Evolutionary conservation across 495 filamentous ascomycete species (phyloP), one percentile per base, ranked within the genome.

Genomic region (Penicillium subrubescens): DNA sequence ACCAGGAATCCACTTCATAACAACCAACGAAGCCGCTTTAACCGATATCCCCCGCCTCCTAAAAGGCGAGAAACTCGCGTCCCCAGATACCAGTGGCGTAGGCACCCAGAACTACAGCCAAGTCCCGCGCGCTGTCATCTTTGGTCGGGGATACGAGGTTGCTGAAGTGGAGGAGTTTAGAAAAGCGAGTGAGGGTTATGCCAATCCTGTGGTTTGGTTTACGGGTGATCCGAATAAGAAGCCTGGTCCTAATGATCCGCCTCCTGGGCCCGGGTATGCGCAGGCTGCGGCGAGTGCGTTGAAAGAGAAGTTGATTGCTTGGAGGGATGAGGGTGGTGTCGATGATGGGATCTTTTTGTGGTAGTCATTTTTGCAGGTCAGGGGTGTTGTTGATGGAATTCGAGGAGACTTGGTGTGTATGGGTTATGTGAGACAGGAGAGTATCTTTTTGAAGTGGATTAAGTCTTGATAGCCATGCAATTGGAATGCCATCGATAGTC

Each of bases 1-100:
- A 55, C 33, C 54, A 77, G 75, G 71, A 1, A 70, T 74, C 53
- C 71, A 74, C 43, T 77, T 77, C 55, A 69, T 73, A 23, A 61
- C 61, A 43, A 61, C 62, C 41, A 52, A 60, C 43, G 63, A 71
- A 29, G 66, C 63, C 3, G 71, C 67, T 8, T 34, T 67, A 27
- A 33, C 62, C 6, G 72, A 77, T 35, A 65, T 75, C 17, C 74
- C 74, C 6, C 61, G 61, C 31, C 67, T 77, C 14, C 63, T 77
- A 41, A 66, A 64, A 12, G 74, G 74, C 14, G 62, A 57, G 15
- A 67, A 75, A 43, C 74, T 73, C 15, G 52, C 67, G 21, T 62
- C 67, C 14, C 55, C 62, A 0, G 54, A 60, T 27, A 31, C 54
- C 43, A 72, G 70, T 53, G 64, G 67, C 25, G 46, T 77, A 19